phyloP scores from a whole-genome alignment of 2,329 filamentous ascomycete species.

The Neonectria neomacrospora region DNA sequence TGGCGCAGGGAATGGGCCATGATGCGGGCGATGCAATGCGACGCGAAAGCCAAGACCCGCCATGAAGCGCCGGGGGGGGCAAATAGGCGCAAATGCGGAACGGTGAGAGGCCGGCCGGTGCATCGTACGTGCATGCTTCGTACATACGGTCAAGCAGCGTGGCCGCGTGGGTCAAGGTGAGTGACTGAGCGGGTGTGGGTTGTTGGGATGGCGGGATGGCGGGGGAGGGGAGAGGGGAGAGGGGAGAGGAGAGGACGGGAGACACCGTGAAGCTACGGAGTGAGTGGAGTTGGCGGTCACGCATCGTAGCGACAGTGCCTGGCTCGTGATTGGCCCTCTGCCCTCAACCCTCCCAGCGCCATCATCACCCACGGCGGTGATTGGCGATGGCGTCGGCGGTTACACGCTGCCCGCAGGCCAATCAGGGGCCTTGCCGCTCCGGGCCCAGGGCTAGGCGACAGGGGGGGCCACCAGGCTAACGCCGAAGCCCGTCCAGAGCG shows the following conservation, averaged over 20 bases:
- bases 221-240: not conserved
- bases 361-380: constrained; percentile 41
- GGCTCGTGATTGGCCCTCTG: constrained; percentile 9
- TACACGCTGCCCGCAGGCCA: constrained; percentile 49
- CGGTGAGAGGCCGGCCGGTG: constrained; percentile 19
- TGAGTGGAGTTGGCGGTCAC: too few relatives aligned
- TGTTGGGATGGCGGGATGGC: not conserved
- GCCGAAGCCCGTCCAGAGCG: too few relatives aligned
- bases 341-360: constrained; percentile 13
- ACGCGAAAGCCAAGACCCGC: constrained; percentile 9
- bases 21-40: constrained; percentile 8
- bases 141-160: too few relatives aligned
- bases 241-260: not conserved
- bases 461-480: too few relatives aligned
- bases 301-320: too few relatives aligned
- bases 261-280: too few relatives aligned
- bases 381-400: constrained; percentile 52
- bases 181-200: not conserved
- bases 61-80: not conserved
- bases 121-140: not conserved
- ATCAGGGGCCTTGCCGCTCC: constrained; percentile 46
- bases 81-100: constrained; percentile 2
- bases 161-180: too few relatives aligned
- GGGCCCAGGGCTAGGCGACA: constrained; percentile 8
- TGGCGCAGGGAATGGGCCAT: not conserved